These are phyloP conservation scores for Phyllosticta paracitricarpa DNA, from an alignment of 2,329 filamentous ascomycete species.

Conservation along the genomic window DNA sequence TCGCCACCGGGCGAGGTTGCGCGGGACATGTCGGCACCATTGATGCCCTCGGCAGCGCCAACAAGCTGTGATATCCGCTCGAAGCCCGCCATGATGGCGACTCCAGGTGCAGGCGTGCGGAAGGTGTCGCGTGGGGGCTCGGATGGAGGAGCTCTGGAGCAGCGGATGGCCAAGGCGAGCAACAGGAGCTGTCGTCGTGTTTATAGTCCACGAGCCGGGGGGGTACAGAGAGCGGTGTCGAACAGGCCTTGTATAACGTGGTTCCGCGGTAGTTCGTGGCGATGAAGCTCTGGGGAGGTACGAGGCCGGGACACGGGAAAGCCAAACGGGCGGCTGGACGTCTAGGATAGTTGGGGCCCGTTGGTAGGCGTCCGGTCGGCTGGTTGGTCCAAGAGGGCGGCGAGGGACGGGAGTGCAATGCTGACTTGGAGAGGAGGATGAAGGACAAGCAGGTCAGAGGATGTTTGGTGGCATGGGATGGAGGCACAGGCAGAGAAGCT, in stretches of 20 bases:
- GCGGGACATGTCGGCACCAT: constrained; percentile 62
- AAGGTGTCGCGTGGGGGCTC: constrained; percentile 3
- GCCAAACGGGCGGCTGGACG: background rate
- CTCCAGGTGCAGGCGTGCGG: background rate
- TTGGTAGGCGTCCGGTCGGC: background rate
- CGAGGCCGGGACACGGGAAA: background rate
- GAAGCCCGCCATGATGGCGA: constrained; percentile 25
- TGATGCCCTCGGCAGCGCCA: constrained; percentile 22
- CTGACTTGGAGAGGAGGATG: background rate
- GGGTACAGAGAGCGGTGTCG: background rate
- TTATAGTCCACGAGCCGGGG: background rate
- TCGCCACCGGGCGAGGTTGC: constrained; percentile 71
- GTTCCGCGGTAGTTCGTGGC: constrained; percentile 1
- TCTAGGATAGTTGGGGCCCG: background rate
- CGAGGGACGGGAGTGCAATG: background rate
- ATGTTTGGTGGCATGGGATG: background rate
- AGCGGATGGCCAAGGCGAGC: background rate
- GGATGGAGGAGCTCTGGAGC: background rate
- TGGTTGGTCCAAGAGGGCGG: background rate
- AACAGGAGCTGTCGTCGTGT: background rate
- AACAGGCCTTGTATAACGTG: background rate
- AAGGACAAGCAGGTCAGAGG: background rate
- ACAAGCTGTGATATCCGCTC: constrained; percentile 34
- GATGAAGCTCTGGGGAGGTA: constrained; percentile 1
- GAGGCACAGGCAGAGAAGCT: constrained; percentile 6